Evolutionary conservation across 1,284 basidiomycete genomes (phyloP).

Genomic region (Cerrena zonata): DNA sequence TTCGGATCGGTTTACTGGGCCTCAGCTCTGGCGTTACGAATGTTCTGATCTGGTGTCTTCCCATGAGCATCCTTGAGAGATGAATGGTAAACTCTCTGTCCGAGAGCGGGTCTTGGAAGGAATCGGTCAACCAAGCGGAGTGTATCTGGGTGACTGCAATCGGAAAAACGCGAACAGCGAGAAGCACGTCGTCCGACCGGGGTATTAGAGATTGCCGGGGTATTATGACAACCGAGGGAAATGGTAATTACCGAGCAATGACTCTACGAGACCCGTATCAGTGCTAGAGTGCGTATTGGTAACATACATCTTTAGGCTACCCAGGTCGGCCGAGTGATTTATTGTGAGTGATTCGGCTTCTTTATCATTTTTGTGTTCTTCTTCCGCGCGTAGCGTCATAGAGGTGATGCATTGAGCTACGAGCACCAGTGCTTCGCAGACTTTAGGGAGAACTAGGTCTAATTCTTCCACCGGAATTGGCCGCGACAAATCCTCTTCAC

Average conservation of each 20-base stretch:
- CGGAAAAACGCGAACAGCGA: too few relatives aligned
- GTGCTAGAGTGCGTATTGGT: constrained; percentile 21
- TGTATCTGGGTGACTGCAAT: constrained; percentile 42
- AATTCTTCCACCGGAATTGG: constrained; percentile 37
- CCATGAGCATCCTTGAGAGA: constrained; percentile 2
- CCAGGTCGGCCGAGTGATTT: background rate
- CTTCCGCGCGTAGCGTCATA: constrained; percentile 53
- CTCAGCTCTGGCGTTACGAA: constrained; percentile 19
- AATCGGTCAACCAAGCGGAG: constrained; percentile 68
- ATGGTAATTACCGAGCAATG: constrained; percentile 47
- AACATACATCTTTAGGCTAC: constrained; percentile 13
- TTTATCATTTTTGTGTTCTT: too few relatives aligned
- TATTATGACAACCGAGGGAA: background rate
- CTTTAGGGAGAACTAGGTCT: constrained; percentile 65
- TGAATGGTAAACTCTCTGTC: too few relatives aligned
- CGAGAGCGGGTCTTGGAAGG: too few relatives aligned
- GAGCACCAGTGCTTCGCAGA: constrained; percentile 75
- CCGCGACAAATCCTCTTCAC: constrained; percentile 5
- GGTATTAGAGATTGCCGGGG: background rate
- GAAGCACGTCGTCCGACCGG: background rate
- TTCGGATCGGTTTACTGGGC: too few relatives aligned
- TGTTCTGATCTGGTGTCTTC: constrained; percentile 1
- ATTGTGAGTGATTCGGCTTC: constrained; percentile 1
- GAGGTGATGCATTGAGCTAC: constrained; percentile 70
- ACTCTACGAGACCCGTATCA: constrained; percentile 46